Conservation (phyloP, 1,284 basidiomycete genomes). For the Fomitiporia mediterranea region DNA sequence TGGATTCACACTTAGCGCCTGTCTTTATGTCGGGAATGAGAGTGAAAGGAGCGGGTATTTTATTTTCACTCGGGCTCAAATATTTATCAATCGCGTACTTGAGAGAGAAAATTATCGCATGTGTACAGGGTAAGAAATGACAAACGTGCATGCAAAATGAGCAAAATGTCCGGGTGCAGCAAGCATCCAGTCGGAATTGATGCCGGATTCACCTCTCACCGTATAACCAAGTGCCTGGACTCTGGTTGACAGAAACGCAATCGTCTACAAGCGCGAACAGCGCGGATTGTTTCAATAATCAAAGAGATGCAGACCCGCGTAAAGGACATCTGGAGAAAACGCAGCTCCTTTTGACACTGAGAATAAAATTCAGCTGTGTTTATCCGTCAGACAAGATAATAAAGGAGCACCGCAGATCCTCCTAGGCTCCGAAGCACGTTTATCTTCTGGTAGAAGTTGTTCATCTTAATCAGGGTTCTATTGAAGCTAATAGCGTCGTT, state of each 20-base stretch:
- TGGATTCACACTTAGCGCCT: too few relatives aligned
- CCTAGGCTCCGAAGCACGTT: not conserved
- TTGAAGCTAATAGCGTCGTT: not conserved
- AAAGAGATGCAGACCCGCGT: not conserved
- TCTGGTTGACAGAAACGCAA: not conserved
- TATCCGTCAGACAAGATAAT: not conserved
- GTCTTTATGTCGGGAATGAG: too few relatives aligned
- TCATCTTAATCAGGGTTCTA: not conserved
- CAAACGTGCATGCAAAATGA: too few relatives aligned
- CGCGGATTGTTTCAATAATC: not conserved
- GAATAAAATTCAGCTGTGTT: not conserved
- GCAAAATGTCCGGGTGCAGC: not conserved
- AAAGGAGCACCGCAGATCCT: not conserved
- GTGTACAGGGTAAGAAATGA: too few relatives aligned
- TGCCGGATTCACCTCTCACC: not conserved
- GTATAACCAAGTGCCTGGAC: not conserved
- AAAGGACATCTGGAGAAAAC: not conserved
- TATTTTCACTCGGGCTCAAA: too few relatives aligned
- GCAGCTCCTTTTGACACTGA: not conserved
- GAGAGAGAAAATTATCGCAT: too few relatives aligned
- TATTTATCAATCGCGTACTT: too few relatives aligned
- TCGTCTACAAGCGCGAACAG: not conserved
- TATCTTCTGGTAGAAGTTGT: not conserved
- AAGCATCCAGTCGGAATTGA: not conserved
- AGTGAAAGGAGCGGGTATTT: too few relatives aligned